These are phyloP conservation scores for Penicillium bovifimosum DNA, from an alignment of 495 filamentous ascomycete genomes.

Conservation along the genomic window DNA sequence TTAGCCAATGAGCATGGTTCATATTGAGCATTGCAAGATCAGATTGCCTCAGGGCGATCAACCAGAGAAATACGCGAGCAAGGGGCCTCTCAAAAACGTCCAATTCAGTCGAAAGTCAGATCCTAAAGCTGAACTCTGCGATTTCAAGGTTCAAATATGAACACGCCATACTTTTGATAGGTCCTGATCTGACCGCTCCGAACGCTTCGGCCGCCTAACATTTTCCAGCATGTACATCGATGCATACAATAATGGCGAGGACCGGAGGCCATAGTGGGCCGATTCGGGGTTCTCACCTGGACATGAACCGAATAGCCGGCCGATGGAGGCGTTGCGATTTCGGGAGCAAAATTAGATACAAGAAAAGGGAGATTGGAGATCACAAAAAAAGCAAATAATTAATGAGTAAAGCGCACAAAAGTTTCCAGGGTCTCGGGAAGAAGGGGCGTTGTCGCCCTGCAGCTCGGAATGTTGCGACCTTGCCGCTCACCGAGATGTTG, in stretches of 20 bases:
- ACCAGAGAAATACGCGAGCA: not conserved
- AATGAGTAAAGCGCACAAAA: constrained; percentile 9
- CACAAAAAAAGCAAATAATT: not conserved
- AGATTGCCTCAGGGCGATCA: not conserved
- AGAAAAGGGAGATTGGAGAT: too few relatives aligned
- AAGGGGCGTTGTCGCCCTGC: constrained; percentile 21
- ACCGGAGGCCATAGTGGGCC: not conserved
- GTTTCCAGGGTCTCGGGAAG: constrained; percentile 1
- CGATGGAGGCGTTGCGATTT: not conserved
- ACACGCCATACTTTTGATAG: not conserved
- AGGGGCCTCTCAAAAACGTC: constrained; percentile 3
- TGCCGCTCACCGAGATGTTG: constrained; percentile 14
- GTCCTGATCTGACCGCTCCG: constrained; percentile 14
- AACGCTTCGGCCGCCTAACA: constrained; percentile 5
- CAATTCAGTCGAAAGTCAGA: constrained; percentile 12
- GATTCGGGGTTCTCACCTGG: not conserved
- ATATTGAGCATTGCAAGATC: not conserved
- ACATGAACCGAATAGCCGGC: not conserved
- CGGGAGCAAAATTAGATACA: not conserved
- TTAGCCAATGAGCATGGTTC: not conserved
- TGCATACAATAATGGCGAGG: not conserved
- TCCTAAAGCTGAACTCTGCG: constrained; percentile 20
- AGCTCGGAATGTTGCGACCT: constrained; percentile 18
- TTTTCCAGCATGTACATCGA: not conserved
- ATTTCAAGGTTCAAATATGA: not conserved